Percentiles rank a stretch among this genome's conserved stretches.
These are phyloP conservation scores for Pharus latifolius DNA, from an alignment of 176 grass and related monocot genomes.

Conservation along the genomic window DNA sequence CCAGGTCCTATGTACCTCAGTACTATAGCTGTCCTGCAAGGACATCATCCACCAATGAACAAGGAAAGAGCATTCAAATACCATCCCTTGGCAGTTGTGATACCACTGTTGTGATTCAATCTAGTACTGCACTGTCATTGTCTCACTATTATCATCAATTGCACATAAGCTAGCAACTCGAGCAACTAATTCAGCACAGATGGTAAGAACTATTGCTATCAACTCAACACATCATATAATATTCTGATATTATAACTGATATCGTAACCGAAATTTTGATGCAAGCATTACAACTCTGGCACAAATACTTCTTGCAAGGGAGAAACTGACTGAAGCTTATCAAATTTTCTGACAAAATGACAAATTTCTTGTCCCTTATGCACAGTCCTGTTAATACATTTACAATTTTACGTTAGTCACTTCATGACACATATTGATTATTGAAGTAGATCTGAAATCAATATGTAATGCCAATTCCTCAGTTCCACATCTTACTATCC, in stretches of 20 bases:
- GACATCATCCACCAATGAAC: neutral
- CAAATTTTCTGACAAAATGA: neutral
- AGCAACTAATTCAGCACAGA: neutral
- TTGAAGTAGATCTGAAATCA: neutral
- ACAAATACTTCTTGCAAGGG: neutral
- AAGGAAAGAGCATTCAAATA: neutral
- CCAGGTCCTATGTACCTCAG: neutral
- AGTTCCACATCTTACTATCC: no score
- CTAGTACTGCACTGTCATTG: neutral
- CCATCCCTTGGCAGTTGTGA: neutral
- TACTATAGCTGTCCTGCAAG: neutral
- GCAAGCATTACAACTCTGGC: neutral
- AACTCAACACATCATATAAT: no score
- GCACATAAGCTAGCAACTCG: neutral
- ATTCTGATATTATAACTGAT: neutral
- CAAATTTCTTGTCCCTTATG: no score
- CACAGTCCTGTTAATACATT: no score
- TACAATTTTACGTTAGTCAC: no score
- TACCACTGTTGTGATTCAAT: neutral
- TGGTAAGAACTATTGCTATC: neutral
- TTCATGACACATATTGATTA: no score
- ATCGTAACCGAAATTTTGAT: neutral
- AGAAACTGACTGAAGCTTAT: neutral
- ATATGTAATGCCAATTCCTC: neutral
- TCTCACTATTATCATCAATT: neutral